A percentile compares a stretch with the other conserved stretches of the same genome.
Conservation (phyloP, 345 rosid species). For the Citrus unshiu region DNA sequence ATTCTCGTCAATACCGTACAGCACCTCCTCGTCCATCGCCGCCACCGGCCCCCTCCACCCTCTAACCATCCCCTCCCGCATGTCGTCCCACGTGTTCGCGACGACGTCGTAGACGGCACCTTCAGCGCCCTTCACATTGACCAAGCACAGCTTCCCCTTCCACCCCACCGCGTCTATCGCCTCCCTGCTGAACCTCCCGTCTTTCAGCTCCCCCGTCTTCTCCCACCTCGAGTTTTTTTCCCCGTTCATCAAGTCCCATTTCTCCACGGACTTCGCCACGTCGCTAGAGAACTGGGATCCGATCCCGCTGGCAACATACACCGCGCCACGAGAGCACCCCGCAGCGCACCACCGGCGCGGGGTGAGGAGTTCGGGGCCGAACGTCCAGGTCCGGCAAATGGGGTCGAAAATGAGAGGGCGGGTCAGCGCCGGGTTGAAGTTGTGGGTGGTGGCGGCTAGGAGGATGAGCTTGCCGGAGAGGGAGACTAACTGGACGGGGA, state of each 20-base stretch:
- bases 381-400: constrained; percentile 22
- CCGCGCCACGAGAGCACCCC: constrained; percentile 19
- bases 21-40: constrained; percentile 43
- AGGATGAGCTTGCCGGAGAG: constrained; percentile 34
- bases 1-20: constrained; percentile 39
- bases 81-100: constrained; percentile 33
- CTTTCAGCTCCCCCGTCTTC: constrained; percentile 25
- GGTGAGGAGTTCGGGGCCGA: constrained; percentile 33
- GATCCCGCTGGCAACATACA: constrained; percentile 39
- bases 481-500: constrained; percentile 45
- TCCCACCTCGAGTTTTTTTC: constrained; percentile 26
- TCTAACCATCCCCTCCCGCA: constrained; percentile 43
- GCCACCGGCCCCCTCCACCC: constrained; percentile 59
- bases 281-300: constrained; percentile 43
- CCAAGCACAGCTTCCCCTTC: constrained; percentile 53
- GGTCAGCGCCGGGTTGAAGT: constrained; percentile 36
- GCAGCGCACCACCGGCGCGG: constrained; percentile 61
- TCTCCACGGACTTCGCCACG: constrained; percentile 36
- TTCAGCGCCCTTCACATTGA: constrained; percentile 36
- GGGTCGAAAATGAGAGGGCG: constrained; percentile 48
- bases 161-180: constrained; percentile 51
- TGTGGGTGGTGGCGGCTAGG: constrained; percentile 41
- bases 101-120: constrained; percentile 35
- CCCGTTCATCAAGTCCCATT: constrained; percentile 20
- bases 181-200: constrained; percentile 43